Percentiles rank a stretch among this genome's conserved stretches.
Conservation (phyloP, 2,329 filamentous ascomycete genomes). For the Trichoderma afroharzianum region DNA sequence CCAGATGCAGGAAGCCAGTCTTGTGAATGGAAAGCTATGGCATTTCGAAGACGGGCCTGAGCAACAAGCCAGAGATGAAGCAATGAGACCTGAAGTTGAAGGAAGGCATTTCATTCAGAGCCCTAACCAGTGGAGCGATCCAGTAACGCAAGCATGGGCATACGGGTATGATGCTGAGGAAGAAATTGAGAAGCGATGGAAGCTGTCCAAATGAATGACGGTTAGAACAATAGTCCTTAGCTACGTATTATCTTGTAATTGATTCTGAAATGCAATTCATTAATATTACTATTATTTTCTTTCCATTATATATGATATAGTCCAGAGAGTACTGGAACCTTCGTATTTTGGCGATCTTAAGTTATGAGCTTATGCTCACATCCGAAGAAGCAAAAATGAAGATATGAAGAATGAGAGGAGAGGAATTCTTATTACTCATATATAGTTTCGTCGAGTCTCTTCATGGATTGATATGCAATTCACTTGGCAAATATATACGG, state of each 20-base stretch:
- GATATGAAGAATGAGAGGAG: background rate
- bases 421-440: background rate
- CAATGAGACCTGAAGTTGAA: constrained; percentile 39
- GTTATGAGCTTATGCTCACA: background rate
- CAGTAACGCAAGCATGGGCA: constrained; percentile 43
- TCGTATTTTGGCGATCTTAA: background rate
- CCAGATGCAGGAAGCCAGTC: constrained; percentile 42
- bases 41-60: constrained; percentile 42
- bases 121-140: constrained; percentile 48
- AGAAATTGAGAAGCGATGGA: constrained; percentile 18
- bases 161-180: constrained; percentile 47
- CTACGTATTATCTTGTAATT: background rate
- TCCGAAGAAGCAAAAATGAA: background rate
- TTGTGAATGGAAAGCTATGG: constrained; percentile 46
- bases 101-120: constrained; percentile 36
- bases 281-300: background rate
- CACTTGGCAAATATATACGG: background rate
- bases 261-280: background rate
- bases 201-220: background rate
- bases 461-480: background rate
- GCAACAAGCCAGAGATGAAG: constrained; percentile 40
- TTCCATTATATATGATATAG: background rate
- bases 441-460: background rate
- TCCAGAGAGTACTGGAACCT: fast-evolving
- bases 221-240: background rate